Evolutionary conservation across 345 rosid genomes (phyloP).

Genomic region (Eutrema yunnanense): DNA sequence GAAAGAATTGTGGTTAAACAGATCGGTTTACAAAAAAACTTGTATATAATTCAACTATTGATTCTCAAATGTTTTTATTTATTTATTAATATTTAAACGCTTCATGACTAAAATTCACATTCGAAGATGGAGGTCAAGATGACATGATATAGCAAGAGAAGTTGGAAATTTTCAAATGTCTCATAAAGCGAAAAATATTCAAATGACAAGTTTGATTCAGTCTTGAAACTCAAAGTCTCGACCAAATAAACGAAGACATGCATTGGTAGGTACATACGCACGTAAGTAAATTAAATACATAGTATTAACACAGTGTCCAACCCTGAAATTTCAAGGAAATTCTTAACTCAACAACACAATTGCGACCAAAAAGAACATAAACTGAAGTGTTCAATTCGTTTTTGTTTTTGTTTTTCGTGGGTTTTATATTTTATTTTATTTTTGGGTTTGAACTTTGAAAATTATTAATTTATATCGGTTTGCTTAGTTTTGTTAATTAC

Average conservation of each 20-base stretch:
- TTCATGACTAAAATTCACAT: not conserved
- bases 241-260: conserved; percentile 15
- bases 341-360: not conserved
- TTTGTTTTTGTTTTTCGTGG: not conserved
- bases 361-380: not conserved
- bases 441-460: too few species aligned
- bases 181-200: conserved; percentile 1
- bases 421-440: too few species aligned
- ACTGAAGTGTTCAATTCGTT: not conserved
- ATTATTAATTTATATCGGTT: not conserved
- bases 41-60: not conserved
- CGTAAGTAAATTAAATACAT: not conserved
- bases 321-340: not conserved
- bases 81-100: not conserved
- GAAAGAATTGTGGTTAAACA: not conserved
- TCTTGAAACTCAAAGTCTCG: conserved; percentile 16
- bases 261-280: not conserved
- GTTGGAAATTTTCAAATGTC: conserved; percentile 19
- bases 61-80: not conserved
- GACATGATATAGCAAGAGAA: conserved; percentile 10
- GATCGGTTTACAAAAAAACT: not conserved
- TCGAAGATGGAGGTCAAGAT: not conserved
- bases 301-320: not conserved
- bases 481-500: not conserved
- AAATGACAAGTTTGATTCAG: conserved; percentile 18